Base-by-base conservation (phyloP, 163 green algal genomes). In the Chloroidium sp. region DNA sequence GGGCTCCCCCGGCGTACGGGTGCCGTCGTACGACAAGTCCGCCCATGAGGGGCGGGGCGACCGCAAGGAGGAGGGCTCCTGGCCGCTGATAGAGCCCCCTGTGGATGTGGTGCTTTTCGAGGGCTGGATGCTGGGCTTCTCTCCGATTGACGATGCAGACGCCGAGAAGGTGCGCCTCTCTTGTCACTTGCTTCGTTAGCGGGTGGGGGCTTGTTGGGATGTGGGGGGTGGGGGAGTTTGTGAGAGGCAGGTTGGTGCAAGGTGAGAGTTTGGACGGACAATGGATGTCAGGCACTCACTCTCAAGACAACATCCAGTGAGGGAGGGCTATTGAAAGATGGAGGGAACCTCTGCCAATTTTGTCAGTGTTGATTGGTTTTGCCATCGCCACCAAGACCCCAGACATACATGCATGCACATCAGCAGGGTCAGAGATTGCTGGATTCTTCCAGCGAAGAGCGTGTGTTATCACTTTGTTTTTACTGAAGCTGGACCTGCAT, bases 111-210 rank as follows among this genome's bases (percentile, higher is more conserved):
- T 99, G 1, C 90, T 99, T 1, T 96, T 99, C 83, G 97, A 99
- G 89, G 97, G 96, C 59, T 99, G 96, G 96, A 99, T 98, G 95
- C 88, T 94, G 12, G 95, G 96, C 72, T 99, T 88, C 79, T n/a
- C 75, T 61, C 87, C 93, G 0, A 62, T 75, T 0, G 81, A 86
- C 1, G 83, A 80, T 1, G 72, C 78, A 13, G 88, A 10, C 83
- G 82, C 3, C 10, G 59, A 36, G 1, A 1, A 77, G 75, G 67
- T 84, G 67, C 2, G 57, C 36, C 2, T 57, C 14, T 3, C 3
- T 2, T 59, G 13, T 3, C 4, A 72, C 64, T 72, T 10, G 36
- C 36, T 36, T 36, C 36, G 36, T 6, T 3, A 13, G 1, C 57
- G 59, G 3, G 6, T 64, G 59, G 10, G 57, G 4, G 64, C 1